These are phyloP conservation scores for Ogataea salicorniae DNA, from an alignment of 805 yeast genomes.

Conservation along the genomic window DNA sequence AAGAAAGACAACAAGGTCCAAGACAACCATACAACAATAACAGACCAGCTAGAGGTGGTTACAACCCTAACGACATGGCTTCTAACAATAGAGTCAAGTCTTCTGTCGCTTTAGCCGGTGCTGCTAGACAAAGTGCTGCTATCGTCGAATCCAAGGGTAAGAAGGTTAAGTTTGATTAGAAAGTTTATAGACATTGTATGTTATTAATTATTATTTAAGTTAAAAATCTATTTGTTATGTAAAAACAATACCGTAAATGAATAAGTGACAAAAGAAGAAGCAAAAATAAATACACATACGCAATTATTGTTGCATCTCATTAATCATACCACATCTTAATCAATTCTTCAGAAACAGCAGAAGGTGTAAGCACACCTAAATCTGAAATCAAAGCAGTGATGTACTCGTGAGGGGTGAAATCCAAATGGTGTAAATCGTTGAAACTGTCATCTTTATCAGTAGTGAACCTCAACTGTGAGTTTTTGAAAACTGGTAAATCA, in stretches of 20 bases:
- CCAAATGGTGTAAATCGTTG: constrained; percentile 56
- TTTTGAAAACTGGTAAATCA: constrained; percentile 65
- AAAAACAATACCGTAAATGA: not conserved
- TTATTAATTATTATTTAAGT: not conserved
- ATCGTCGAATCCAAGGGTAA: constrained; percentile 90
- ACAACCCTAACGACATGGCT: constrained; percentile 15
- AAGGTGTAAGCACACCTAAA: constrained; percentile 92
- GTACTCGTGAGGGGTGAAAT: constrained; percentile 93
- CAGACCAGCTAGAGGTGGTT: not conserved
- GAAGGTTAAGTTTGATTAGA: constrained; percentile 63
- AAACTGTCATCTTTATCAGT: constrained; percentile 27
- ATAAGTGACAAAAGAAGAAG: not conserved
- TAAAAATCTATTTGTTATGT: not conserved
- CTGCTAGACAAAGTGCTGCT: constrained; percentile 85
- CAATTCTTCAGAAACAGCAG: constrained; percentile 97
- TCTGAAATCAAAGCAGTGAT: constrained; percentile 95
- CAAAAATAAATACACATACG: no score
- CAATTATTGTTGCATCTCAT: constrained; percentile 1
- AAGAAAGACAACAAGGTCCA: constrained; percentile 2
- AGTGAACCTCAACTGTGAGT: constrained; percentile 42
- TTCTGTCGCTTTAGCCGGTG: constrained; percentile 80
- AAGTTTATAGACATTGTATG: not conserved
- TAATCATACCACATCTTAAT: constrained; percentile 97
- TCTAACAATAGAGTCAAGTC: constrained; percentile 55
- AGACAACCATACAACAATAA: constrained; percentile 15